phyloP scores from a whole-genome alignment of 306 rosid genomes.

The Medicago truncatula region DNA sequence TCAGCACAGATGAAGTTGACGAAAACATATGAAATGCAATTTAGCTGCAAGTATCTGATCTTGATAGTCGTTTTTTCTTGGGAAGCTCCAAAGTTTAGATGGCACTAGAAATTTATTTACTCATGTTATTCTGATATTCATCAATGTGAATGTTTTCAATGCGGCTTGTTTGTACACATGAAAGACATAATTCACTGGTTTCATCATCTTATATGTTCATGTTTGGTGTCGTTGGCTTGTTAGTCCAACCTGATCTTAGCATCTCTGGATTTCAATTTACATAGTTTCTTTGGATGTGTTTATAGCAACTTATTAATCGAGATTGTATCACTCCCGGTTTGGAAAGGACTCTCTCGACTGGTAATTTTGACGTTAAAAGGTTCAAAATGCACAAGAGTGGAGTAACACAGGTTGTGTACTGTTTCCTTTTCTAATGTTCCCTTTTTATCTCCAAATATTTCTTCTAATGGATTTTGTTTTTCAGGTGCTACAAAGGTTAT shows the following conservation, averaged over 20 bases:
- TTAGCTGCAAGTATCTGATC: conserved; percentile 24
- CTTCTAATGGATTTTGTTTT: conserved; percentile 34
- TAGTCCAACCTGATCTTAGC: conserved; percentile 9
- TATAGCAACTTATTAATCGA: conserved; percentile 44
- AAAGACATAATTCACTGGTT: conserved; percentile 7
- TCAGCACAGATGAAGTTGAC: conserved; percentile 31
- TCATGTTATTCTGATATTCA: neutral
- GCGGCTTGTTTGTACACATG: conserved; percentile 13
- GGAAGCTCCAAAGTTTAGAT: conserved; percentile 17
- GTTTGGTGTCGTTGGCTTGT: conserved; percentile 12
- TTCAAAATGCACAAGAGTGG: conserved; percentile 89
- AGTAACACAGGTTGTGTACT: conserved; percentile 80
- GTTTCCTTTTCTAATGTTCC: conserved; percentile 6
- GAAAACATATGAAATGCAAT: neutral
- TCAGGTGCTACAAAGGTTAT: conserved; percentile 81
- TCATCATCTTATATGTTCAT: conserved; percentile 26
- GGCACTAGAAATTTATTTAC: conserved; percentile 12
- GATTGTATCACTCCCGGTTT: conserved; percentile 61
- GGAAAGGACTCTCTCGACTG: conserved; percentile 90
- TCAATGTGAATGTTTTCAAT: conserved; percentile 11
- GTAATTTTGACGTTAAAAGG: conserved; percentile 80
- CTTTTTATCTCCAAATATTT: conserved; percentile 3
- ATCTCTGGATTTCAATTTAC: conserved; percentile 26
- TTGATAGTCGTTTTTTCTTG: conserved; percentile 18
- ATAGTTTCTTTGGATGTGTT: conserved; percentile 1